These are phyloP conservation scores for Boletellus ananas DNA, from an alignment of 768 basidiomycete genomes.

Conservation along the genomic window DNA sequence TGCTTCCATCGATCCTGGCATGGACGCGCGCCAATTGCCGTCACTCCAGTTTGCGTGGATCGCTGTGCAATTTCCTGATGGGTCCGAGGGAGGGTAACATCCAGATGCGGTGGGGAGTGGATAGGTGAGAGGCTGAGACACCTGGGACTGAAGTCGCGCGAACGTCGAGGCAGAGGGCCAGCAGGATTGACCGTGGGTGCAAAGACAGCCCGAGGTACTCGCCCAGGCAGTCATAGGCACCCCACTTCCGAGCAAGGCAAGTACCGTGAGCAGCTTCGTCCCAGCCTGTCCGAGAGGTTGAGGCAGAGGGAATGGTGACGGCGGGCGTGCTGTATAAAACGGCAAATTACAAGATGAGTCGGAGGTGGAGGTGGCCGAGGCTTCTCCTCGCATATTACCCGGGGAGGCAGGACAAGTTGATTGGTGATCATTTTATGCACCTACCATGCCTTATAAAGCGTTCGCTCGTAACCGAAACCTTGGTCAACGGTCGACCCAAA, in stretches of 20 bases:
- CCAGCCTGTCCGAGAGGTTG: neutral
- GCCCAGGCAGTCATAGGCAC: neutral
- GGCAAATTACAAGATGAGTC: too few species aligned
- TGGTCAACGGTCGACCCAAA: too few species aligned
- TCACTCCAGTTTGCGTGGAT: slow-evolving; percentile 28
- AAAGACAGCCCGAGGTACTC: slow-evolving; percentile 9
- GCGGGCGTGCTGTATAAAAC: too few species aligned
- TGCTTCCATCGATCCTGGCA: slow-evolving; percentile 40
- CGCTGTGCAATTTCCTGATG: slow-evolving; percentile 37
- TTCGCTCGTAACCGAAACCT: too few species aligned
- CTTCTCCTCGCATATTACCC: too few species aligned
- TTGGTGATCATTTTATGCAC: neutral
- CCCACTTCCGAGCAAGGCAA: neutral
- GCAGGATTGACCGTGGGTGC: slow-evolving; percentile 14
- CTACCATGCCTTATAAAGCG: too few species aligned
- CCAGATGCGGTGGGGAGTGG: slow-evolving; percentile 16
- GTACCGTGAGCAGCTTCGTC: neutral
- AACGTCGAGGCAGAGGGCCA: slow-evolving; percentile 15
- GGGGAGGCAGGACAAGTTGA: neutral
- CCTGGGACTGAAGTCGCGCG: slow-evolving; percentile 10
- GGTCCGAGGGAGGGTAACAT: slow-evolving; percentile 16
- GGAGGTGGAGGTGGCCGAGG: too few species aligned
- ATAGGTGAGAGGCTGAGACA: slow-evolving; percentile 15
- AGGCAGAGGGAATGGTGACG: too few species aligned
- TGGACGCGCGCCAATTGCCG: slow-evolving; percentile 39